Conservation (phyloP, 2,329 filamentous ascomycete species). For the Seiridium unicorne region DNA sequence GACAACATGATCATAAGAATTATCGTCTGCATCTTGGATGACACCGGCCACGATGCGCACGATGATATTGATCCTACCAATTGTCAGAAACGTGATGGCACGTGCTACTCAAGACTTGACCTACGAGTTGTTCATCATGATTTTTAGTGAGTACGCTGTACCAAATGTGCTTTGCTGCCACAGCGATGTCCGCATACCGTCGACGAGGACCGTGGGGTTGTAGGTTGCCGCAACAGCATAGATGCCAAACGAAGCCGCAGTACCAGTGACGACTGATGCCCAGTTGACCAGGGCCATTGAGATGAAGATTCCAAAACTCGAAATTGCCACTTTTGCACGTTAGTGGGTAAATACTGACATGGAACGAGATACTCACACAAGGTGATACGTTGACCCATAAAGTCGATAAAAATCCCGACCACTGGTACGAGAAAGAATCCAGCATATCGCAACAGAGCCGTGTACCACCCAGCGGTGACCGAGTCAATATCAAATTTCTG, state of each 20-base stretch:
- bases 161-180: constrained; percentile 61
- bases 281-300: constrained; percentile 56
- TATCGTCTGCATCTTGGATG: constrained; percentile 55
- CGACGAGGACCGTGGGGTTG: constrained; percentile 58
- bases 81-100: not conserved
- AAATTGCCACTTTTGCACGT: constrained; percentile 31
- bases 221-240: constrained; percentile 55
- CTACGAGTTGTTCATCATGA: constrained; percentile 58
- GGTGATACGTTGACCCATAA: constrained; percentile 51
- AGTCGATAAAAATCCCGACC: constrained; percentile 54
- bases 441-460: constrained; percentile 51
- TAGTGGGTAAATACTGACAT: not conserved
- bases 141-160: constrained; percentile 58
- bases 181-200: constrained; percentile 58
- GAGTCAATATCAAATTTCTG: constrained; percentile 55
- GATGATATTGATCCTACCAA: constrained; percentile 55
- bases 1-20: constrained; percentile 54
- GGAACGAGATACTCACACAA: constrained; percentile 28
- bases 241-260: constrained; percentile 58
- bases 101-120: constrained; percentile 9
- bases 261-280: constrained; percentile 45
- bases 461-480: constrained; percentile 60
- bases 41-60: constrained; percentile 55
- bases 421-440: constrained; percentile 58
- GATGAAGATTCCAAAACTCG: constrained; percentile 48